These are phyloP conservation scores for Astrocystis sublimbata DNA, from an alignment of 495 filamentous ascomycete species.

Conservation along the genomic window DNA sequence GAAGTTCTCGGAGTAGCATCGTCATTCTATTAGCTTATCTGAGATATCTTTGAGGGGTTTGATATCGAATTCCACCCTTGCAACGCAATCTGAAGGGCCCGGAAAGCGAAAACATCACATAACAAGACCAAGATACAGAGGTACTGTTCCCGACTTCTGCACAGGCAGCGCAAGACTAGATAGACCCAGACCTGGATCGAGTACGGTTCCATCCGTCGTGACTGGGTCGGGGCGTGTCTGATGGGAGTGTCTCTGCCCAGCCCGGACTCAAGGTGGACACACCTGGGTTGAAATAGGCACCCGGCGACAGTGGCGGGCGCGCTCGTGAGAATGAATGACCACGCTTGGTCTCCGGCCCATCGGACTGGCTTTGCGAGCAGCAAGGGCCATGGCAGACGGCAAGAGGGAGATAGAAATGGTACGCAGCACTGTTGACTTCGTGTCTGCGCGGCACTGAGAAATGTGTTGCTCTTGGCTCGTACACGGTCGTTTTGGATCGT, in stretches of 20 bases:
- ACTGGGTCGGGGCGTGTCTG: neutral
- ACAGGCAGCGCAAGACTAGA: neutral
- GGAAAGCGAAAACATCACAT: neutral
- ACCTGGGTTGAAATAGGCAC: neutral
- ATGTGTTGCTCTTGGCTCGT: neutral
- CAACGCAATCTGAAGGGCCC: neutral
- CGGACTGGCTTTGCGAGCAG: neutral
- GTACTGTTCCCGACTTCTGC: neutral
- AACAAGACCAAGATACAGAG: neutral
- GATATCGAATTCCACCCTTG: neutral
- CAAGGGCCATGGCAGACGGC: constrained; percentile 9
- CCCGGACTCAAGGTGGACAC: neutral
- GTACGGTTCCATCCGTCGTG: neutral
- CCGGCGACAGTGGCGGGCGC: neutral
- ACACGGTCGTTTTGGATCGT: constrained; percentile 13
- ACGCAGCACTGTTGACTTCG: constrained; percentile 2
- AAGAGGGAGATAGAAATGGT: constrained; percentile 20
- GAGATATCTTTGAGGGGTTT: neutral
- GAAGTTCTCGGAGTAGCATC: neutral
- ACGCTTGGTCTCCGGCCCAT: neutral
- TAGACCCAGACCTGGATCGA: constrained; percentile 16
- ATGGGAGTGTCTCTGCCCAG: constrained; percentile 4
- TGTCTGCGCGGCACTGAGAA: neutral
- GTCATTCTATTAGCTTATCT: constrained; percentile 1
- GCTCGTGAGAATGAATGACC: neutral